Evolutionary conservation across 2,329 filamentous ascomycete species (phyloP), one percentile per base, ranked within the genome.

Genomic region (Ampelomyces quisqualis): DNA sequence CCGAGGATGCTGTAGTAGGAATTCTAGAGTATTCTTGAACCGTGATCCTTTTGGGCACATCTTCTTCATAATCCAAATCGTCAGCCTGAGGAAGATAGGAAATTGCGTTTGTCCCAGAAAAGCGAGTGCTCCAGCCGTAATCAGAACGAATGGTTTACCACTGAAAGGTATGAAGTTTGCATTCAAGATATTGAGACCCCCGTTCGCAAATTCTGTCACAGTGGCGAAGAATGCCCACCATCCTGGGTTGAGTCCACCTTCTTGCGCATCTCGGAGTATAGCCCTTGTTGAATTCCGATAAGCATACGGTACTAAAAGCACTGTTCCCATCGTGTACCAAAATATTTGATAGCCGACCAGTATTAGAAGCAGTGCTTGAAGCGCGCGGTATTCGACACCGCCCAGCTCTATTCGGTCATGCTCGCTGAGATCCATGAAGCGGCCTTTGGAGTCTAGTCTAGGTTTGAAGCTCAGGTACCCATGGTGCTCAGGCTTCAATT

Each of bases 91-190:
- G 37, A 82, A 72, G 14, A 80, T 66, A 0, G 81, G 81, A 42
- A 81, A 85, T 32, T 71, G 72, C 0, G 77, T 80, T 38, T 79
- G 77, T 2, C 77, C 78, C 0, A 75, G 73, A 5, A 78, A 70
- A 2, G 76, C 76, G 2, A 79, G 51, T 10, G 74, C 63, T 3
- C 67, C 70, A 64, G 78, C 68, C 3, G 69, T 75, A 34, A 77
- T 59, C 38, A 79, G 53, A 41, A 79, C 65, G 2, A 68, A 73
- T n/a, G 65, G 61, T 19, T 59, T 55, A 0, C 57, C 70, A 42
- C 79, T 76, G 43, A 83, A 85, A 0, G 79, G 78, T 3, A 78
- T 70, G 70, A 88, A 82, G 2, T 76, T 79, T 38, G 79, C 75
- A 0, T 78, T 75, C 0, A 78, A 77, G 7, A 81, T 65, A 0